phyloP scores from a whole-genome alignment of 1,284 basidiomycete genomes.

The Pyrrhoderma lamaoense region DNA sequence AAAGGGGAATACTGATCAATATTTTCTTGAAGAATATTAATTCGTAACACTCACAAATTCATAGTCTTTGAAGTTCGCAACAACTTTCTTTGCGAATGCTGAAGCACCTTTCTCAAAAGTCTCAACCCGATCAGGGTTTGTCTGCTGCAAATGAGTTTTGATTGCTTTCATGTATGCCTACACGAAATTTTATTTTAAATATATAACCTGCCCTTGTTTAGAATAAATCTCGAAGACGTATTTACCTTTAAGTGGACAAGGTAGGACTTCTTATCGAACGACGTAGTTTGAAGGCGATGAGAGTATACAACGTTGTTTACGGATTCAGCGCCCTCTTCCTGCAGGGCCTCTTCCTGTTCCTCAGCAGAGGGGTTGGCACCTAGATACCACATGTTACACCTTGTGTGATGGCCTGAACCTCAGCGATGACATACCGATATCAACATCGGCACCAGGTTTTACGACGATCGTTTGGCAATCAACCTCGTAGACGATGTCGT shows the following conservation, averaged over 20 bases:
- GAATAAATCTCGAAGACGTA: constrained; percentile 9
- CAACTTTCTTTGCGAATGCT: constrained; percentile 79
- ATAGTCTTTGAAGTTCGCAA: constrained; percentile 86
- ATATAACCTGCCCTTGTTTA: no score
- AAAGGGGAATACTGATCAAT: not conserved
- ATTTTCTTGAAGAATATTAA: not conserved
- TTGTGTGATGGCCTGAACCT: not conserved
- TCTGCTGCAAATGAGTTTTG: constrained; percentile 55
- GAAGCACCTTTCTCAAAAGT: constrained; percentile 83
- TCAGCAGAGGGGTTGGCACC: constrained; percentile 91
- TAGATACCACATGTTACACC: constrained; percentile 27
- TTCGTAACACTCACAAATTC: constrained; percentile 56
- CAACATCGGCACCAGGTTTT: constrained; percentile 75
- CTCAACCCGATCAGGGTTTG: constrained; percentile 61
- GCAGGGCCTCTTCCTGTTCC: constrained; percentile 73
- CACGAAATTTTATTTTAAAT: no score
- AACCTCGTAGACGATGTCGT: constrained; percentile 87
- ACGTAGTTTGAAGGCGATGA: constrained; percentile 81
- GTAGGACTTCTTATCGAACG: constrained; percentile 92
- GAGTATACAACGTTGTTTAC: constrained; percentile 94
- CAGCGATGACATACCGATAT: constrained; percentile 68
- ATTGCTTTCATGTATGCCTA: constrained; percentile 78
- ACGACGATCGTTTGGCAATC: constrained; percentile 74
- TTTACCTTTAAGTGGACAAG: constrained; percentile 80
- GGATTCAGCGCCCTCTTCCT: constrained; percentile 63